Conservation (phyloP, 345 rosid genomes). For the Erucastrum elatum region DNA sequence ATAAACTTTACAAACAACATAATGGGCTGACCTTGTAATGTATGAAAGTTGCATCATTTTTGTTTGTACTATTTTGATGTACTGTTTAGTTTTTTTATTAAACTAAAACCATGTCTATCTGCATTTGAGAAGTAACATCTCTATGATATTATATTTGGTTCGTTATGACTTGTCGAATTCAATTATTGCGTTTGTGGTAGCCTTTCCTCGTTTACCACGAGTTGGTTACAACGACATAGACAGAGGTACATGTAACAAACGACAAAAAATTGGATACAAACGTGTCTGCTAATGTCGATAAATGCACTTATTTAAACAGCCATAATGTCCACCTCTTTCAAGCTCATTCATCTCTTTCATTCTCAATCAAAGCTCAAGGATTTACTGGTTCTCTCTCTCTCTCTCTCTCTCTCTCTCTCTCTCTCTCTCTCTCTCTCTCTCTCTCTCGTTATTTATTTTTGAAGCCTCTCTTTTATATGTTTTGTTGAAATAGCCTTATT, state of each 20-base stretch:
- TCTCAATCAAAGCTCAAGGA: background rate
- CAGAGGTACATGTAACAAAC: background rate
- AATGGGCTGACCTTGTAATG: too few relatives aligned
- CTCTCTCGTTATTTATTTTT: background rate
- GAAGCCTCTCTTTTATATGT: background rate
- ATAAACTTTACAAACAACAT: too few relatives aligned
- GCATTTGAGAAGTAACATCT: background rate
- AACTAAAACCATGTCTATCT: background rate
- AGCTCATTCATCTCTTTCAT: background rate
- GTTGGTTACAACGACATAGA: background rate
- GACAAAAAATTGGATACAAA: background rate
- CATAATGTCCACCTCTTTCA: background rate
- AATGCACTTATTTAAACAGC: slow-evolving; percentile 2
- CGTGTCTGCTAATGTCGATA: slow-evolving; percentile 15
- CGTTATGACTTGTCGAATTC: background rate
- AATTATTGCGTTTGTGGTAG: background rate
- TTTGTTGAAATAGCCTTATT: too few relatives aligned
- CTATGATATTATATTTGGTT: background rate
- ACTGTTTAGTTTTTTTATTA: too few relatives aligned
- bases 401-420: too few relatives aligned
- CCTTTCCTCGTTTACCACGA: slow-evolving; percentile 6
- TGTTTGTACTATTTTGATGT: too few relatives aligned
- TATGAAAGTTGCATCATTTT: too few relatives aligned
- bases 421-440: background rate
- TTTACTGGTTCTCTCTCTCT: slow-evolving; percentile 1